A percentile compares a stretch with the other conserved stretches of the same genome.
Evolutionary conservation across 1,284 basidiomycete species (phyloP).

Genomic region (Trametes versicolor): DNA sequence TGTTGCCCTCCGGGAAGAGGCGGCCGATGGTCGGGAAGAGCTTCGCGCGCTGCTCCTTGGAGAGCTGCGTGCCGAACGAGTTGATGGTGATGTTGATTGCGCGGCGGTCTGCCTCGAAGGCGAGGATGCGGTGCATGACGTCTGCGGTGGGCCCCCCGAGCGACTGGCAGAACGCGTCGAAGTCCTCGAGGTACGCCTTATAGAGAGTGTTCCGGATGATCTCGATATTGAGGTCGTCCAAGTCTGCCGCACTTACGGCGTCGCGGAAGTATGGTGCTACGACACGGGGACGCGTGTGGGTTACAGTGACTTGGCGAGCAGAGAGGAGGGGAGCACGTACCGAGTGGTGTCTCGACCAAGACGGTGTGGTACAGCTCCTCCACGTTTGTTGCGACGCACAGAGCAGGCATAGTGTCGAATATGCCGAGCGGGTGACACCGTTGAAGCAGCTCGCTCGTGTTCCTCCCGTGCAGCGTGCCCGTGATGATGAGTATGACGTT

Average conservation of each 20-base stretch:
- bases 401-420: constrained; percentile 98
- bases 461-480: constrained; percentile 96
- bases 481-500: constrained; percentile 98
- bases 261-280: constrained; percentile 97
- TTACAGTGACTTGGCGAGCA: constrained; percentile 10
- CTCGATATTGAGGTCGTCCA: constrained; percentile 99
- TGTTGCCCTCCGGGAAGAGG: constrained; percentile 96
- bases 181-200: constrained; percentile 99
- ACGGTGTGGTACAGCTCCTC: constrained; percentile 98
- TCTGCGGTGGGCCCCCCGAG: constrained; percentile 89
- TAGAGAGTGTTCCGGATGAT: constrained; percentile 99
- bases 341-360: constrained; percentile 96
- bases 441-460: constrained; percentile 96
- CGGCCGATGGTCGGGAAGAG: constrained; percentile 95
- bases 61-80: constrained; percentile 95
- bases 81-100: constrained; percentile 99
- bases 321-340: constrained; percentile 55
- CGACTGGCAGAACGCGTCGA: constrained; percentile 84
- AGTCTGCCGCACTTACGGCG: constrained; percentile 93
- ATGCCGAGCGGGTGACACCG: constrained; percentile 97
- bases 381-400: constrained; percentile 99
- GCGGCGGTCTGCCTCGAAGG: constrained; percentile 97
- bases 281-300: constrained; percentile 17
- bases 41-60: constrained; percentile 96
- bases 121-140: constrained; percentile 89